Conservation (phyloP, 1,284 basidiomycete genomes). For the Anthracocystis walkeri region DNA sequence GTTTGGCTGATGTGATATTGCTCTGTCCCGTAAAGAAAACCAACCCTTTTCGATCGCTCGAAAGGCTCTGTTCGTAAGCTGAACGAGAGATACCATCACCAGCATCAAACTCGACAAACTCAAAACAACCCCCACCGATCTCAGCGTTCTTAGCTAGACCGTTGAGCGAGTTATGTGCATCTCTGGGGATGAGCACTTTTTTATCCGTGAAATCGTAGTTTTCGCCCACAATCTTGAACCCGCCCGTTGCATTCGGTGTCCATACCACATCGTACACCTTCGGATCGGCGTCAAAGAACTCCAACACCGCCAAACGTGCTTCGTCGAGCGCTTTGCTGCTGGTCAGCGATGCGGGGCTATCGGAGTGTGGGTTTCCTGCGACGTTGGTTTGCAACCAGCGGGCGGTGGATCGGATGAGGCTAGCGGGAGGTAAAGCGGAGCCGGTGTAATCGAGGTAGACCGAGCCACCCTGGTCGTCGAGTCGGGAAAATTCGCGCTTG, state of each 20-base stretch:
- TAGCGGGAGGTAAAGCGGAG: constrained; percentile 5
- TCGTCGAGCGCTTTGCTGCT: constrained; percentile 1
- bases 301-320: constrained; percentile 14
- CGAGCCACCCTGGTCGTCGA: background rate
- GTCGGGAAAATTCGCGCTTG: constrained; percentile 20
- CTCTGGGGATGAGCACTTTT: constrained; percentile 23
- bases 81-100: constrained; percentile 8
- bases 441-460: constrained; percentile 47
- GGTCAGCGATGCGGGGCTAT: constrained; percentile 15
- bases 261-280: constrained; percentile 35
- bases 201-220: constrained; percentile 16
- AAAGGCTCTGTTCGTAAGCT: background rate
- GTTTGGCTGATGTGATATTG: constrained; percentile 35
- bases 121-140: constrained; percentile 4
- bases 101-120: constrained; percentile 29
- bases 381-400: constrained; percentile 6
- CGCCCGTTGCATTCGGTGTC: constrained; percentile 30
- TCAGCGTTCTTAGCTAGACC: constrained; percentile 10
- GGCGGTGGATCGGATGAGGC: constrained; percentile 2
- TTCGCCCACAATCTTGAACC: constrained; percentile 28
- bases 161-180: constrained; percentile 43
- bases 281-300: constrained; percentile 31
- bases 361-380: constrained; percentile 36
- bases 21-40: constrained; percentile 38
- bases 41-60: constrained; percentile 10